Percentiles rank a stretch among this genome's conserved stretches.
These are phyloP conservation scores for Hericium coralloides DNA, from an alignment of 768 basidiomycete genomes.

Conservation along the genomic window DNA sequence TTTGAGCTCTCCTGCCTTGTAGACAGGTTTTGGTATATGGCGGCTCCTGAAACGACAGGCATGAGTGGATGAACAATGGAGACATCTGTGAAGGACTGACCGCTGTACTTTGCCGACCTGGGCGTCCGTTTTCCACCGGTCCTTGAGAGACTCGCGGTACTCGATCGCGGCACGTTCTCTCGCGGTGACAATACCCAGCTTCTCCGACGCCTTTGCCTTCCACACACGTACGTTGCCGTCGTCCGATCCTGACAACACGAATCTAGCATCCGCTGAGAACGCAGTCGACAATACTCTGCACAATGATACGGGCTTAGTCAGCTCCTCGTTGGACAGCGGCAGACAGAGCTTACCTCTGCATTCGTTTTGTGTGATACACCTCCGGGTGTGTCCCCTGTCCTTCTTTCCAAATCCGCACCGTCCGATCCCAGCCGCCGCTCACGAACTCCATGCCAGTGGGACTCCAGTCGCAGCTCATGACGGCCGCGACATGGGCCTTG, in stretches of 20 bases:
- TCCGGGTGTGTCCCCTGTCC: constrained; percentile 75
- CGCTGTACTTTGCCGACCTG: constrained; percentile 77
- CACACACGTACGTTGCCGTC: constrained; percentile 93
- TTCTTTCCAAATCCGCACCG: constrained; percentile 87
- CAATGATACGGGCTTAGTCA: not conserved
- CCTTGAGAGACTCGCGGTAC: constrained; percentile 81
- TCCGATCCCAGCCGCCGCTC: constrained; percentile 94
- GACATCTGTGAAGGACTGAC: constrained; percentile 31
- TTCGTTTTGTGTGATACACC: constrained; percentile 96
- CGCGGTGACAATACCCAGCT: constrained; percentile 83
- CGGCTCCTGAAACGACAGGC: constrained; percentile 40
- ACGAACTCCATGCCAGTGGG: constrained; percentile 96
- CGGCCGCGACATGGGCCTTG: constrained; percentile 94
- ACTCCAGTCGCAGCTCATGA: constrained; percentile 96
- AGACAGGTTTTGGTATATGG: constrained; percentile 85
- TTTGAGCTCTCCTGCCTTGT: constrained; percentile 83
- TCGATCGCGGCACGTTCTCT: constrained; percentile 88
- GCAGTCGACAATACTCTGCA: constrained; percentile 78
- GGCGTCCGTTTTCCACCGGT: constrained; percentile 80
- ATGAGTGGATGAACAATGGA: not conserved
- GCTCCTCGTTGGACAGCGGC: not conserved
- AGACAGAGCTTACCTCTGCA: constrained; percentile 69
- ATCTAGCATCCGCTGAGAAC: constrained; percentile 86
- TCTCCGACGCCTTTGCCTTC: constrained; percentile 91
- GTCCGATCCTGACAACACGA: constrained; percentile 85